Evolutionary conservation across 2,329 filamentous ascomycete species (phyloP), one percentile per base, ranked within the genome.

Genomic region (Calycina marina): DNA sequence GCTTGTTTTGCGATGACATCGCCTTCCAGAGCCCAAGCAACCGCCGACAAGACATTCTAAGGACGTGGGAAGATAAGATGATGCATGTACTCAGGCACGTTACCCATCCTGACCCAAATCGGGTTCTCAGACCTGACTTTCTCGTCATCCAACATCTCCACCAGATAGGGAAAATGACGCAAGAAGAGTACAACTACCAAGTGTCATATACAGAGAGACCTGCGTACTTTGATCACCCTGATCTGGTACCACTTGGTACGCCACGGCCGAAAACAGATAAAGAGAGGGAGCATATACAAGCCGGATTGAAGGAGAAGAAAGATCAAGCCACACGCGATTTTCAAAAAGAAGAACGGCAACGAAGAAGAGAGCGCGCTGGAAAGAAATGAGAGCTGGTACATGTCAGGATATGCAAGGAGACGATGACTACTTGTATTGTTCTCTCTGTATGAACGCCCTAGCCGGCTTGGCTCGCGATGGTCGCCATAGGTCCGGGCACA

Each of bases 91-190:
- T n/a, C n/a, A n/a, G n/a, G n/a, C n/a, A n/a, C n/a, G n/a, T n/a
- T n/a, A n/a, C n/a, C n/a, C n/a, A n/a, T n/a, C n/a, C n/a, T n/a
- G n/a, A n/a, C n/a, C n/a, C n/a, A n/a, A n/a, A n/a, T n/a, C n/a
- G n/a, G n/a, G n/a, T n/a, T n/a, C 20, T 3, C 8, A 22, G 57
- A 2, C 57, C 52, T 2, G 64, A 67, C 34, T 59, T 55, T 28
- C 39, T 39, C 22, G 43, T 65, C 16, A 40, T 63, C 11, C 36
- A 56, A 5, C 57, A 66, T 41, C 18, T 63, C 28, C 20, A 41
- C 9, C 11, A 41, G 0, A 25, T 47, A 2, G 26, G 40, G 0
- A 18, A 57, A 13, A 22, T 22, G 8, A 9, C 20, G n/a, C 8
- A 22, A n/a, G 20, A n/a, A 22, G 20, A 22, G 2, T 22, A 22